A percentile compares a stretch with the other conserved stretches of the same genome.
Conservation (phyloP, 2,329 filamentous ascomycete species). For the Colletotrichum eremochloae region DNA sequence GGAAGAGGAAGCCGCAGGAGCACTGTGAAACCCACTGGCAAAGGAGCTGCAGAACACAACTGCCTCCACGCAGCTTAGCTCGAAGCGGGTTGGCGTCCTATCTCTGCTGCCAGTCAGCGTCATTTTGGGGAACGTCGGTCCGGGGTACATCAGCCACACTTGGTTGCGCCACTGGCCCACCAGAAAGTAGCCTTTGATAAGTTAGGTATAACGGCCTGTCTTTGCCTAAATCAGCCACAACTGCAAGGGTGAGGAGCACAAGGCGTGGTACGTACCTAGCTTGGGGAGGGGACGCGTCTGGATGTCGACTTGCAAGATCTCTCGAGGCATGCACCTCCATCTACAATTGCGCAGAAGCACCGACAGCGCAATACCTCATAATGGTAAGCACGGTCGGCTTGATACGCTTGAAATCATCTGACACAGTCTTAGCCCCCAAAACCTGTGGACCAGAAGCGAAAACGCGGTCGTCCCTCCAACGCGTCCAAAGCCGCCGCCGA, state of each 20-base stretch:
- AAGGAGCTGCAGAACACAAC: slow-evolving; percentile 34
- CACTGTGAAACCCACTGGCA: slow-evolving; percentile 33
- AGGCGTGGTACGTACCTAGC: slow-evolving; percentile 14
- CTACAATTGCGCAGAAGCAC: slow-evolving; percentile 6
- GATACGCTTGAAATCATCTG: background rate
- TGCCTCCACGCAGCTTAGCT: slow-evolving; percentile 12
- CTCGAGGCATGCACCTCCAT: background rate
- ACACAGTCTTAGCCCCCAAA: slow-evolving; percentile 32
- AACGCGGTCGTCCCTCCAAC: slow-evolving; percentile 59
- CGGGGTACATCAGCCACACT: slow-evolving; percentile 26
- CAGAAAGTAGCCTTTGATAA: background rate
- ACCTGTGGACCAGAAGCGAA: slow-evolving; percentile 54
- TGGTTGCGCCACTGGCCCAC: background rate
- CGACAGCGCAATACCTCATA: background rate
- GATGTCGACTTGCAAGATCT: slow-evolving; percentile 11
- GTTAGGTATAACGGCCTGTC: background rate
- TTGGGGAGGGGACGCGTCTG: slow-evolving; percentile 29
- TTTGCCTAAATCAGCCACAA: slow-evolving; percentile 25
- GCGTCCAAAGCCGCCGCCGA: slow-evolving; percentile 52
- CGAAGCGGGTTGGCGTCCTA: background rate
- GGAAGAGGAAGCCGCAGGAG: slow-evolving; percentile 3
- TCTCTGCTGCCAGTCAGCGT: slow-evolving; percentile 19
- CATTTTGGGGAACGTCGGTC: slow-evolving; percentile 29
- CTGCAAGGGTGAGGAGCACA: slow-evolving; percentile 6
- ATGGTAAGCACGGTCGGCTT: slow-evolving; percentile 24